Conservation (phyloP, 2,329 filamentous ascomycete species). For the Chaetothyriales sp. region DNA sequence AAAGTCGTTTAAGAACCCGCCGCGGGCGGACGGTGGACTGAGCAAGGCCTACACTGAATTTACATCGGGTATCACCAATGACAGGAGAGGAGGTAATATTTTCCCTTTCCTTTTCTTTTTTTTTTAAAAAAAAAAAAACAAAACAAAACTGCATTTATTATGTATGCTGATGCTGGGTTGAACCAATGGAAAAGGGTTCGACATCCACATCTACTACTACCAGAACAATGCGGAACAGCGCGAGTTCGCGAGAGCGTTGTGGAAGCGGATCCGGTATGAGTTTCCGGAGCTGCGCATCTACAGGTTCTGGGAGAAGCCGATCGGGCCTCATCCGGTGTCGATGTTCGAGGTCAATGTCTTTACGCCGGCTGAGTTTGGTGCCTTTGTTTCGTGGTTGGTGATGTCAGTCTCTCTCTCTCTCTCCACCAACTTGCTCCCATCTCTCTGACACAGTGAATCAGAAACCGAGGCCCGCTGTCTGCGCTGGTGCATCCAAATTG, state of each 20-base stretch:
- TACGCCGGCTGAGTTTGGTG: conserved; percentile 74
- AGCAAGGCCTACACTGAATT: conserved; percentile 62
- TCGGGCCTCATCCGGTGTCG: conserved; percentile 68
- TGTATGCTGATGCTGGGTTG: too few species aligned
- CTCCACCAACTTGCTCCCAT: too few species aligned
- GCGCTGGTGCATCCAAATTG: conserved; percentile 76
- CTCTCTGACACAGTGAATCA: neutral
- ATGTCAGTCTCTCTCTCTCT: conserved; percentile 28
- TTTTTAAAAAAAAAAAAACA: too few species aligned
- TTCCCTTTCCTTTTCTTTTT: too few species aligned
- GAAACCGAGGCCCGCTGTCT: conserved; percentile 62
- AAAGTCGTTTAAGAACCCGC: conserved; percentile 60
- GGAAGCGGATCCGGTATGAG: conserved; percentile 66
- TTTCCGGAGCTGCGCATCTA: conserved; percentile 59
- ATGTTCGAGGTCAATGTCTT: conserved; percentile 93
- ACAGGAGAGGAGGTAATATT: conserved; percentile 8
- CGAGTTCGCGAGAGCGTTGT: conserved; percentile 57
- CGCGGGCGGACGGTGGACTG: conserved; percentile 36
- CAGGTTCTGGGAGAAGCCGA: conserved; percentile 57
- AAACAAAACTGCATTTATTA: too few species aligned
- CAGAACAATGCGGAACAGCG: conserved; percentile 47
- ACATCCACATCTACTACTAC: conserved; percentile 76
- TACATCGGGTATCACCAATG: conserved; percentile 52
- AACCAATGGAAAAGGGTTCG: conserved; percentile 45
- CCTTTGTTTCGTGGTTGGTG: conserved; percentile 73